Conservation (phyloP, 2,329 filamentous ascomycete species). For the Neonectria coccinea region DNA sequence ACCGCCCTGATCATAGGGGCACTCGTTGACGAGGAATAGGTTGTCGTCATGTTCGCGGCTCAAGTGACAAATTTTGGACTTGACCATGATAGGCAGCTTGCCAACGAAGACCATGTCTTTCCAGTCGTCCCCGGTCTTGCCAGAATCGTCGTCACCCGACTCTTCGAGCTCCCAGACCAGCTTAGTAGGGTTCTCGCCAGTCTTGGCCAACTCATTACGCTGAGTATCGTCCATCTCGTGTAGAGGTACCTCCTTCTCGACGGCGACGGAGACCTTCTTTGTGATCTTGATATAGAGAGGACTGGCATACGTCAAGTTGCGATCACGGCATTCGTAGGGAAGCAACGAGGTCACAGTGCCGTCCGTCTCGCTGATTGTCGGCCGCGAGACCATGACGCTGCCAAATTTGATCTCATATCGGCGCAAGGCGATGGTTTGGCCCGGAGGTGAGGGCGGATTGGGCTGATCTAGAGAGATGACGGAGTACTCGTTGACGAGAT, state of each 20-base stretch:
- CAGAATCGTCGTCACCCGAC: conserved; percentile 62
- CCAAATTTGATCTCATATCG: conserved; percentile 97
- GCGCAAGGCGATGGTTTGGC: conserved; percentile 84
- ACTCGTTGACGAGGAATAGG: conserved; percentile 93
- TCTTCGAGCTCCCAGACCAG: conserved; percentile 73
- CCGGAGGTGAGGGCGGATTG: conserved; percentile 79
- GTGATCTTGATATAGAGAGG: conserved; percentile 91
- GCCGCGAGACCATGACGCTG: conserved; percentile 87
- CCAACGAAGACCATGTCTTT: conserved; percentile 88
- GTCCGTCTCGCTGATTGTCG: conserved; percentile 92
- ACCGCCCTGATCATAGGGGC: conserved; percentile 96
- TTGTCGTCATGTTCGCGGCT: conserved; percentile 85
- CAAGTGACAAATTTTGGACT: conserved; percentile 94
- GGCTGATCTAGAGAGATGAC: conserved; percentile 94
- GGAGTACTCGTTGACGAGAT: conserved; percentile 92
- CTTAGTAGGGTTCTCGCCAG: conserved; percentile 68
- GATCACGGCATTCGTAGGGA: conserved; percentile 93
- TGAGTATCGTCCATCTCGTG: conserved; percentile 77
- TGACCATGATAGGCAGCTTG: conserved; percentile 97
- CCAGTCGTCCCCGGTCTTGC: conserved; percentile 64
- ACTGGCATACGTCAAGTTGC: conserved; percentile 94
- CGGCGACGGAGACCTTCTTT: conserved; percentile 85
- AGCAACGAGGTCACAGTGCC: conserved; percentile 86
- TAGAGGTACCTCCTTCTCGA: conserved; percentile 76
- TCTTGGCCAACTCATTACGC: conserved; percentile 64